Percentiles rank a stretch among this genome's conserved stretches.
Evolutionary conservation across 2,329 filamentous ascomycete species (phyloP).

Genomic region (Metarhizium album): DNA sequence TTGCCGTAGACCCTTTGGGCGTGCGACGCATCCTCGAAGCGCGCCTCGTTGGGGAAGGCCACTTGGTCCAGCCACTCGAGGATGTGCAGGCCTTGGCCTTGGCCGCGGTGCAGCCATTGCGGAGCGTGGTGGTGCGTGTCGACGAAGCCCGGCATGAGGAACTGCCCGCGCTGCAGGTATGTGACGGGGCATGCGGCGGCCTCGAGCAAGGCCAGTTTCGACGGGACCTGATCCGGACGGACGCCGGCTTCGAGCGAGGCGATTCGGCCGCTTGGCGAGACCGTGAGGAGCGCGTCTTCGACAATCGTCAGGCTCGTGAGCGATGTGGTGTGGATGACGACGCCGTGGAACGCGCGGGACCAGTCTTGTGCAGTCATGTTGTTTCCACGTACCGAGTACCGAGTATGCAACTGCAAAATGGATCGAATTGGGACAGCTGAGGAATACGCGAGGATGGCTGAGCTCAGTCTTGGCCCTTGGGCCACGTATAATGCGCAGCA

Average conservation of each 20-base stretch:
- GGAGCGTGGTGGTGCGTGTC: constrained; percentile 62
- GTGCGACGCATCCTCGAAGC: constrained; percentile 43
- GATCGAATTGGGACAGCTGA: no score
- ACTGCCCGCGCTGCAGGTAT: constrained; percentile 30
- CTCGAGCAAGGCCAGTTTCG: constrained; percentile 8
- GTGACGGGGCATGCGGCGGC: constrained; percentile 3
- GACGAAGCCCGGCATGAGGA: constrained; percentile 49
- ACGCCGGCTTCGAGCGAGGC: constrained; percentile 12
- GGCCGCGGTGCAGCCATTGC: constrained; percentile 37
- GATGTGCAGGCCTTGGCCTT: constrained; percentile 40
- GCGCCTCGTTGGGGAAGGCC: constrained; percentile 54
- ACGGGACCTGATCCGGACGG: constrained; percentile 7
- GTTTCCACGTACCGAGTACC: neutral
- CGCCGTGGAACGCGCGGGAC: constrained; percentile 25
- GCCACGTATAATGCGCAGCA: no score
- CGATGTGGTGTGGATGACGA: constrained; percentile 28
- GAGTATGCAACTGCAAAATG: no score
- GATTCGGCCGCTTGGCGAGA: constrained; percentile 16
- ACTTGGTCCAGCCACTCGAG: constrained; percentile 54
- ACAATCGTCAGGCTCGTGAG: constrained; percentile 25
- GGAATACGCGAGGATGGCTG: no score
- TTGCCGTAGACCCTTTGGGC: constrained; percentile 39
- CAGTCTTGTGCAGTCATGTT: neutral
- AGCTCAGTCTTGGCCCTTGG: no score
- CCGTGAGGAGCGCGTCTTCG: constrained; percentile 24